Evolutionary conservation across 768 basidiomycete genomes (phyloP).

Genomic region (Guyanaporus albipodus): DNA sequence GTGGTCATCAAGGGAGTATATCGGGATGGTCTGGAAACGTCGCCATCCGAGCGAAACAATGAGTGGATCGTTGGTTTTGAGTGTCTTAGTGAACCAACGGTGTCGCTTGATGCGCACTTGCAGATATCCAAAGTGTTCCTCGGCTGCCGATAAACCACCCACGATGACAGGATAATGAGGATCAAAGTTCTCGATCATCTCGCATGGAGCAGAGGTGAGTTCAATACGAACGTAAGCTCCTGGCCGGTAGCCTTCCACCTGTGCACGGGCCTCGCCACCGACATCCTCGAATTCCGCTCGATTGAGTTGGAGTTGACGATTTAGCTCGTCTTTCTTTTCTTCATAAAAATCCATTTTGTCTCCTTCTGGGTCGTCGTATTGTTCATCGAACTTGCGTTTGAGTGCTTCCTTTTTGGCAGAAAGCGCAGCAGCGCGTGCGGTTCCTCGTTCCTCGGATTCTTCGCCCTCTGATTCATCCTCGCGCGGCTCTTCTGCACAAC

Average conservation of each 20-base stretch:
- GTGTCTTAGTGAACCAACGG: conserved; percentile 84
- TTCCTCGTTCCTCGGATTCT: conserved; percentile 29
- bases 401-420: conserved; percentile 86
- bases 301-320: conserved; percentile 78
- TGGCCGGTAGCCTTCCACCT: conserved; percentile 88
- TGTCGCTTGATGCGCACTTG: conserved; percentile 97
- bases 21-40: conserved; percentile 90
- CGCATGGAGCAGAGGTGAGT: conserved; percentile 77
- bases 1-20: conserved; percentile 97
- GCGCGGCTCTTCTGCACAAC: conserved; percentile 37
- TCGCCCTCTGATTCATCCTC: conserved; percentile 39
- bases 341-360: conserved; percentile 85
- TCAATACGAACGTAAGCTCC: conserved; percentile 94
- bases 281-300: conserved; percentile 79
- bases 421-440: conserved; percentile 49
- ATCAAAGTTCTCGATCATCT: conserved; percentile 92
- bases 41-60: conserved; percentile 98
- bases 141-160: conserved; percentile 84
- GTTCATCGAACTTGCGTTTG: conserved; percentile 94
- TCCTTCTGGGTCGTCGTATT: conserved; percentile 87
- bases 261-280: conserved; percentile 69
- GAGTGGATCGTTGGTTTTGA: conserved; percentile 97
- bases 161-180: conserved; percentile 87
- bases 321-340: conserved; percentile 88
- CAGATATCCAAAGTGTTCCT: conserved; percentile 89